Conservation (phyloP, 2,329 filamentous ascomycete genomes). For the Elsinoe ampelina region DNA sequence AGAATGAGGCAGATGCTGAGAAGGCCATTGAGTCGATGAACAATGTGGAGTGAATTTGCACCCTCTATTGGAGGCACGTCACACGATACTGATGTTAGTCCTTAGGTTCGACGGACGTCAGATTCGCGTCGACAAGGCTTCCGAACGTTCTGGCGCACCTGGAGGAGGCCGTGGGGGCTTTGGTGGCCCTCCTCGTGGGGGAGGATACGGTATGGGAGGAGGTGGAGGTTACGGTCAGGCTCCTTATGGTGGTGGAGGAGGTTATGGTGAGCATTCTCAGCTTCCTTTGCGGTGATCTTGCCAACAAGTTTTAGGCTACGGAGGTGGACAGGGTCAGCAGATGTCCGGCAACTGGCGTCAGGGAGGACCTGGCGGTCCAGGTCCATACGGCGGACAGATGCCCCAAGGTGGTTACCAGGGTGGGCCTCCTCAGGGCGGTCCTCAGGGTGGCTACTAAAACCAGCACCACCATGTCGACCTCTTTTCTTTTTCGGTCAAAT, state of each 20-base stretch:
- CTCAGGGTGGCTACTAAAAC: background rate
- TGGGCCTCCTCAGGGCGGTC: constrained; percentile 11
- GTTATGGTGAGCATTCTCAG: constrained; percentile 20
- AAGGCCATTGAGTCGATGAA: constrained; percentile 72
- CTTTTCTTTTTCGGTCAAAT: background rate
- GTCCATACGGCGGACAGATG: constrained; percentile 5
- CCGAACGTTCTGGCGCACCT: constrained; percentile 61
- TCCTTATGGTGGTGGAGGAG: constrained; percentile 16
- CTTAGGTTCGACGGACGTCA: constrained; percentile 81
- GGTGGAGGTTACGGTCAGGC: constrained; percentile 23
- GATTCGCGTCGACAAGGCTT: constrained; percentile 93
- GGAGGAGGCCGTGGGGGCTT: constrained; percentile 41
- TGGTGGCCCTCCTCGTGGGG: constrained; percentile 25
- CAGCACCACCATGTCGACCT: background rate
- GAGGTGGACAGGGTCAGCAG: constrained; percentile 18
- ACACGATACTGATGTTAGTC: background rate
- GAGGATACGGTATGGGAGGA: constrained; percentile 21
- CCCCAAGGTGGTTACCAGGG: constrained; percentile 8
- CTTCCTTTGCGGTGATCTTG: background rate
- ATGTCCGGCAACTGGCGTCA: constrained; percentile 15
- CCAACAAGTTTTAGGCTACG: constrained; percentile 8
- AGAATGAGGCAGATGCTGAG: constrained; percentile 65
- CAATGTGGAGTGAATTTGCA: constrained; percentile 67
- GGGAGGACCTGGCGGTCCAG: background rate
- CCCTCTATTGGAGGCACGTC: background rate